Evolutionary conservation across 495 filamentous ascomycete species (phyloP), one percentile per base, ranked within the genome.

Genomic region (Tirmania nivea): DNA sequence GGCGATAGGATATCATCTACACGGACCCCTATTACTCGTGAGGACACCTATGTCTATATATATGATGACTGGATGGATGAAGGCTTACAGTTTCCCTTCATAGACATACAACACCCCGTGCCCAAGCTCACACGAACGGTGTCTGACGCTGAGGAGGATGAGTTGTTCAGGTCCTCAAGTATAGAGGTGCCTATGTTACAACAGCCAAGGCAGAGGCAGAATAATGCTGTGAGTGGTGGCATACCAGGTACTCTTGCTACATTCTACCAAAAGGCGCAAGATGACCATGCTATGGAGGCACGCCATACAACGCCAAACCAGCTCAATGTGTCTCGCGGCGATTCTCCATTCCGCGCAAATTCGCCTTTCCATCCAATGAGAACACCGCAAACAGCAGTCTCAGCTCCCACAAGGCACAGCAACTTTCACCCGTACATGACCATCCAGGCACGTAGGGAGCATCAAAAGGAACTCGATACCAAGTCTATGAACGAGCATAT

Each of bases 61-160:
- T 61, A 71, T 59, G 69, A 72, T 65, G 63, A 60, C 59, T 79
- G 72, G 73, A 71, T 77, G 71, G 69, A 73, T 64, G 70, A 75
- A 61, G 77, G 75, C 73, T 78, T 80, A 79, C 77, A 62, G 16
- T 53, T 53, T 59, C 66, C 20, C 54, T 58, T 63, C 51, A 59
- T 60, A 63, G 67, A 74, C 69, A 73, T 70, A 59, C 63, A 66
- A 52, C 67, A 71, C 34, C 68, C 69, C 42, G 71, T 84, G 37
- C 84, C 87, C 6, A 92, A 90, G 66, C 73, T 94, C 56, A 78
- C 83, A 52, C 76, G 87, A 50, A 92, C 86, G 8, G 81, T 87
- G 64, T 87, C 86, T 9, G 87, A 94, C 62, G 74, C 83, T 34
- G 86, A 82, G 60, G 72, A 78, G 60, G 88, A 94, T 64, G 85